These are phyloP conservation scores for Solanum rostratum DNA, from an alignment of 257 asterid genomes.

Conservation along the genomic window DNA sequence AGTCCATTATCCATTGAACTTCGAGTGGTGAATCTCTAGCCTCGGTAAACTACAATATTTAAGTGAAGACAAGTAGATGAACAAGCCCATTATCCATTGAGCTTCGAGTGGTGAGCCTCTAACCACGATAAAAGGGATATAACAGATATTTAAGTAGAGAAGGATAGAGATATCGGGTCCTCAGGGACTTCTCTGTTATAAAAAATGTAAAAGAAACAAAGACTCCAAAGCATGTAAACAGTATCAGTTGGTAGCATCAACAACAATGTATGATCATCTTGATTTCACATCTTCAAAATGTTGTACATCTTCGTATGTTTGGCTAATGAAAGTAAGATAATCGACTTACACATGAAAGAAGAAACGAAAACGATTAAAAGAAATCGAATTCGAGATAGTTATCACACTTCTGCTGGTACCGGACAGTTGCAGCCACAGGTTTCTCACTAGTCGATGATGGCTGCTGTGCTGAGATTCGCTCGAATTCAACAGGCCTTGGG, in stretches of 20 bases:
- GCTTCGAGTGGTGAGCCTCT: too few relatives aligned
- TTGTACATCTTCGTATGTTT: background rate
- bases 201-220: background rate
- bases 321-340: background rate
- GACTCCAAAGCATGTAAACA: background rate
- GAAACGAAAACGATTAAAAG: background rate
- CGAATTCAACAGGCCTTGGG: background rate
- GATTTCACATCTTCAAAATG: background rate
- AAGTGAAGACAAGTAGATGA: too few relatives aligned
- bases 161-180: background rate
- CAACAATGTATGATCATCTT: background rate
- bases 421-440: background rate
- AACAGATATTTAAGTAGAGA: background rate
- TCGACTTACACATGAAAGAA: background rate
- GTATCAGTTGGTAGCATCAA: background rate
- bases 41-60: too few relatives aligned
- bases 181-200: background rate
- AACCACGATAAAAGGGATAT: too few relatives aligned
- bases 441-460: background rate
- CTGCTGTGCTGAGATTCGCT: background rate
- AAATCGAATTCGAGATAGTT: background rate
- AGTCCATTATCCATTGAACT: too few relatives aligned
- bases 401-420: background rate
- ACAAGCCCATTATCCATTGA: too few relatives aligned
- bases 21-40: too few relatives aligned